Base-by-base conservation (phyloP, 768 basidiomycete species). In the Auriscalpium vulgare region DNA sequence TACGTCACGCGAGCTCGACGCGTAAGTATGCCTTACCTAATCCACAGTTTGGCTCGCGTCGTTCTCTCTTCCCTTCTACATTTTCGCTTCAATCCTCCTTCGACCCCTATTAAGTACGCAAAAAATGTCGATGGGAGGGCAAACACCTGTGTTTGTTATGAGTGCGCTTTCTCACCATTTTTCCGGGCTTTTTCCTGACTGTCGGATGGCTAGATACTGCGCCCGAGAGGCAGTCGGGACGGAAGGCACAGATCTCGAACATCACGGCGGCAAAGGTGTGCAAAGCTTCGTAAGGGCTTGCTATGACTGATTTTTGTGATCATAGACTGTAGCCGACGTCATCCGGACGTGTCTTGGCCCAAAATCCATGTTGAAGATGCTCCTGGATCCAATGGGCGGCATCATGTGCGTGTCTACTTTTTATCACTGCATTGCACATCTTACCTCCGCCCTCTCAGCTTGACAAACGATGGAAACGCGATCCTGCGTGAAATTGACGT, bases 341-440 rank as follows among this genome's bases (percentile, higher is more conserved):
- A 97, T 98, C 64, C 73, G 95, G 59, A 98, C 95, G 59, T 98
- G 97, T 80, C 71, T 98, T 37, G 97, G 95, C 1, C 95, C 95
- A 1, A 95, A 97, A 67, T 86, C 97, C 44, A 98, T 98, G 97
- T 76, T 98, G 52, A 99, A 98, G 79, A 98, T 99, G 97, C 97
- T 98, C 63, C 74, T 97, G 46, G 95, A 98, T 74, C 95, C 95
- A 1, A 98, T 99, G 97, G 97, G 97, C 52, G 97, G 97, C 53
- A 98, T 99, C 64, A 67, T 97, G 95, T 95, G 56, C 53, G 84
- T 77, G 36, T 23, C 13, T 29, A 29, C 29, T 49, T 48, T 40
- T 40, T 48, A 4, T 54, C 23, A 36, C 10, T 48, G 29, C n/a
- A 16, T 51, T 37, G 13, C 17, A n/a, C 34, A 2, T 10, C 36